A percentile compares a stretch with the other conserved stretches of the same genome.
These are phyloP conservation scores for Boletus huronensis DNA, from an alignment of 768 basidiomycete genomes.

Conservation along the genomic window DNA sequence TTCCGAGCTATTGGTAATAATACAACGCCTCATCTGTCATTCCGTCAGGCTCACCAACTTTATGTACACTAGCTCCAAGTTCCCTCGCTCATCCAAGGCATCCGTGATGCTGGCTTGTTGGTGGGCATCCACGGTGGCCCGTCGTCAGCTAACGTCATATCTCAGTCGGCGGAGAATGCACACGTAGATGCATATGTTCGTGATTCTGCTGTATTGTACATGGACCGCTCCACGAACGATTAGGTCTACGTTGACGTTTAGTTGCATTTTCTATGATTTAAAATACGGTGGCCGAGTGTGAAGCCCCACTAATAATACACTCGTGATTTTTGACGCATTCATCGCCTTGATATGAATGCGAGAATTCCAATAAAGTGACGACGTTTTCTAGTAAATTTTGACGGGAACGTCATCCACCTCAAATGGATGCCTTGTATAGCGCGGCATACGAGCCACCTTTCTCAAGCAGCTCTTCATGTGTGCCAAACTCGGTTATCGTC, in stretches of 20 bases:
- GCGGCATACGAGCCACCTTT: constrained; percentile 63
- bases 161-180: constrained; percentile 41
- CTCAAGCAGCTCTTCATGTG: constrained; percentile 61
- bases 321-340: constrained; percentile 24
- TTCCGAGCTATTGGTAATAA: constrained; percentile 74
- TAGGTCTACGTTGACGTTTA: constrained; percentile 27
- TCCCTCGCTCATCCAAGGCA: constrained; percentile 83
- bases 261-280: constrained; percentile 24
- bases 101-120: constrained; percentile 85
- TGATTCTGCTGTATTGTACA: constrained; percentile 63
- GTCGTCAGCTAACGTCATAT: constrained; percentile 37
- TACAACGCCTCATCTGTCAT: constrained; percentile 1
- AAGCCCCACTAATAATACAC: constrained; percentile 17
- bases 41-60: constrained; percentile 13
- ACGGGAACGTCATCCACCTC: constrained; percentile 14
- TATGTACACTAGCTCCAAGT: constrained; percentile 57
- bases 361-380: constrained; percentile 7
- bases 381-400: constrained; percentile 3
- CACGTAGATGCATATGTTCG: constrained; percentile 67
- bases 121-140: constrained; percentile 77
- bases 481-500: constrained; percentile 76
- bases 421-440: constrained; percentile 67
- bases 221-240: constrained; percentile 57
- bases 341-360: constrained; percentile 21
- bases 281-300: constrained; percentile 18